Evolutionary conservation across 371 early-diverging fungal genomes (phyloP), one percentile per base, ranked within the genome.

Genomic region (Mucor irregularis): DNA sequence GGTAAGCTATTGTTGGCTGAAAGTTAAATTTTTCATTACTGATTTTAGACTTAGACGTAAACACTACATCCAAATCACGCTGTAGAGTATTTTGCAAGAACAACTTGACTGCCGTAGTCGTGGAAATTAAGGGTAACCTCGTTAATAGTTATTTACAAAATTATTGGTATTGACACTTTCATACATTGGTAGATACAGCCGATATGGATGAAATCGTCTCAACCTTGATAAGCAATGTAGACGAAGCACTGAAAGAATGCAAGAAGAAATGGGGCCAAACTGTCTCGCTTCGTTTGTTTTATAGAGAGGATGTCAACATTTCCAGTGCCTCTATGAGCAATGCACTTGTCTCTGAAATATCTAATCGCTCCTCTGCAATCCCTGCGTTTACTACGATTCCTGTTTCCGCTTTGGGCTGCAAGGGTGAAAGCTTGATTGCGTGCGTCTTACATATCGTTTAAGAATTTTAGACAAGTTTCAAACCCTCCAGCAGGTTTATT

Each of bases 331-430:
- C 10, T 33, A 43, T 30, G 3, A 33, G 28, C 13, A 37, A 33
- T 14, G 11, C 29, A 14, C 28, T 48, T n/a, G 8, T 10, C 21
- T 39, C 34, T 1, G 46, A 38, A 17, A 17, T 48, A 2, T 22
- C 26, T 2, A 30, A 40, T 10, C 31, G 31, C 8, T 50, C 62
- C 4, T 43, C 17, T 22, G 10, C 16, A 14, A 8, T 50, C 9
- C 64, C 64, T 25, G 39, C 53, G 7, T 37, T 64, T 11, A 58
- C 59, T 19, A 26, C 33, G 11, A 53, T 64, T 24, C 59, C 64
- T 16, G 55, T 45, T 4, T 19, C 5, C 34, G 53, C 64, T 13
- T 35, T 64, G 24, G 54, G 59, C 17, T 5, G 46, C 25, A 11
- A 31, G 9, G 64, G 53, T 16, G 17, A 44, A 14, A 38, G 33